Base-by-base conservation (phyloP, 495 filamentous ascomycete genomes). In the Aspergillus hancockii region DNA sequence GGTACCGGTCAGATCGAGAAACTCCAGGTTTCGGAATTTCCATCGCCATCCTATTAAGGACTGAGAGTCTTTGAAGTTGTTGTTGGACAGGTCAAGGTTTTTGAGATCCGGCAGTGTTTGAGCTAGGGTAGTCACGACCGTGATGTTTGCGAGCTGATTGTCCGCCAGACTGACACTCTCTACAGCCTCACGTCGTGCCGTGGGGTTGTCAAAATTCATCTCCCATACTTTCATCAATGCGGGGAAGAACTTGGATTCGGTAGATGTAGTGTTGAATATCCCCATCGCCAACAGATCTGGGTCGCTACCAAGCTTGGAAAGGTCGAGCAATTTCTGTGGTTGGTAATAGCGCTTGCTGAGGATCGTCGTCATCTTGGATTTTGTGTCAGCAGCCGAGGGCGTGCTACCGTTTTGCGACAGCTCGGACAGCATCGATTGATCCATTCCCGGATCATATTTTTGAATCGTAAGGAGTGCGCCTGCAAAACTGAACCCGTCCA, bases 171-270 rank as follows among this genome's bases (percentile, higher is more conserved):
- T 88, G 61, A 97, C 85, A 56, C 89, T 90, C 52, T 85, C 74
- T 23, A 98, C 83, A 5, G 86, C 86, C 28, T 91, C 85, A 25
- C 83, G 81, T 67, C 91, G 90, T 31, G 85, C 80, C 18, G 87
- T 73, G 5, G 81, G 51, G 28, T 74, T 85, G 59, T 82, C 82
- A 75, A 94, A 94, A 28, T 85, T 78, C 63, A 82, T 73, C 32
- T 90, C 87, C 68, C 88, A 90, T 34, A 96, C 81, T 55, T 84
- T 85, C 88, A 97, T 92, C 31, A 97, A 77, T 3, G 88, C 93
- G 38, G 89, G 89, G 74, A 97, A 97, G 58, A 97, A 87, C 67
- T 97, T 98, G 49, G 87, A 85, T 28, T 88, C 85, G n/a, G 84
- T 87, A 2, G 85, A 83, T 28, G 78, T 81, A 47, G 76, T 81